Evolutionary conservation across 2,329 filamentous ascomycete species (phyloP).

Genomic region (Diaporthe humulicola): DNA sequence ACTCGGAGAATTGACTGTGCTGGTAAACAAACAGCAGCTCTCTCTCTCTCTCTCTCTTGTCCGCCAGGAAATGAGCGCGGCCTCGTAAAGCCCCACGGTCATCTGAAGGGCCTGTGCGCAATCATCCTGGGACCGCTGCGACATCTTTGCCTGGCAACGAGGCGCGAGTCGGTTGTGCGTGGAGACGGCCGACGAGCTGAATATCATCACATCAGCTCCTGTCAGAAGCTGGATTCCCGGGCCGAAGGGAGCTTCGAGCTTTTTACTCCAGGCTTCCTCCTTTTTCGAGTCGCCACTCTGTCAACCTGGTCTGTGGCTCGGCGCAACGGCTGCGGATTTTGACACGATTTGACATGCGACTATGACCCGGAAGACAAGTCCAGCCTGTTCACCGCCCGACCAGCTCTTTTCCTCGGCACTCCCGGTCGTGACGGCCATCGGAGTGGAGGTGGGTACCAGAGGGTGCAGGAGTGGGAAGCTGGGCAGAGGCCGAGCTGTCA

Average conservation of each 20-base stretch:
- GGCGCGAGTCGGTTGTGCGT: conserved; percentile 22
- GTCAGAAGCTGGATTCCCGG: background rate
- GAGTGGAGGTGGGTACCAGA: conserved; percentile 25
- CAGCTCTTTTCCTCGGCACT: conserved; percentile 33
- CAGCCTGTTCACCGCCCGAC: conserved; percentile 35
- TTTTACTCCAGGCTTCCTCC: background rate
- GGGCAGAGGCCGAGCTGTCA: conserved; percentile 29
- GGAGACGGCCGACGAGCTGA: conserved; percentile 20
- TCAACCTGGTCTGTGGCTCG: conserved; percentile 14
- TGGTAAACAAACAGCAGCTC: conserved; percentile 13
- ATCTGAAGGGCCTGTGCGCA: conserved; percentile 31
- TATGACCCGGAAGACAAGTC: conserved; percentile 30
- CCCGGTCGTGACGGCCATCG: conserved; percentile 28
- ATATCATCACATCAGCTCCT: conserved; percentile 25
- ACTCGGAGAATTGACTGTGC: background rate
- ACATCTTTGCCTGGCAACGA: conserved; percentile 30
- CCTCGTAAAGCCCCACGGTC: conserved; percentile 28
- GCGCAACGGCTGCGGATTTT: conserved; percentile 15
- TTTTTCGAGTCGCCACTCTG: conserved; percentile 7
- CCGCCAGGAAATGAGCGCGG: conserved; percentile 21
- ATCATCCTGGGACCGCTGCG: conserved; percentile 25
- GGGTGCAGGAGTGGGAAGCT: conserved; percentile 23
- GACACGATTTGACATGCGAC: conserved; percentile 33
- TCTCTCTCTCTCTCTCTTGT: background rate
- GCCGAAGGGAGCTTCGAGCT: background rate